Evolutionary conservation across 306 rosid species (phyloP).

Genomic region (Prosopis cineraria): DNA sequence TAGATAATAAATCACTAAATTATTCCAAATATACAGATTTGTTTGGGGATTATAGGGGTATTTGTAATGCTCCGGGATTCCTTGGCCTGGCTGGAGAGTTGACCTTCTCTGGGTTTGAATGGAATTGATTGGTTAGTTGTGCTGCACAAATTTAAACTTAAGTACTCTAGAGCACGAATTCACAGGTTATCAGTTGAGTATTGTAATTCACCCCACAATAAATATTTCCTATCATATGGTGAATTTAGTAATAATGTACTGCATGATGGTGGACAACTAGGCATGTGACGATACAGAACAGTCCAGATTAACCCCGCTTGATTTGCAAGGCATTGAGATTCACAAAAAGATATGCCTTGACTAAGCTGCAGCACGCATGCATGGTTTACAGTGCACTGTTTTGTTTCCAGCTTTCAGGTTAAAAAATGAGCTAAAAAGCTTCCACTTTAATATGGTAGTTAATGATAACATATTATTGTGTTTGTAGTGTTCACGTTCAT

Average conservation of each 20-base stretch:
- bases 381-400: neutral
- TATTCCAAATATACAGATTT: too few species aligned
- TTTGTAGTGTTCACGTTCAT: too few species aligned
- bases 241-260: too few species aligned
- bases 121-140: neutral
- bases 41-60: neutral
- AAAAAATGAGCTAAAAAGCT: neutral
- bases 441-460: neutral
- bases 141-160: neutral
- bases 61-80: neutral
- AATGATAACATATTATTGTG: neutral
- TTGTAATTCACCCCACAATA: neutral
- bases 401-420: neutral
- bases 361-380: neutral
- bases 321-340: neutral
- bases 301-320: neutral
- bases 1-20: too few species aligned
- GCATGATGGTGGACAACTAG: neutral
- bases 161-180: neutral
- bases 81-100: neutral
- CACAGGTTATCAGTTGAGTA: neutral
- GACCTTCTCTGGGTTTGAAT: neutral
- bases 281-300: neutral
- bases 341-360: neutral
- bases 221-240: too few species aligned